Conservation (phyloP, 2,329 filamentous ascomycete species). For the Ophiognomonia clavigignenti-juglandacearum region DNA sequence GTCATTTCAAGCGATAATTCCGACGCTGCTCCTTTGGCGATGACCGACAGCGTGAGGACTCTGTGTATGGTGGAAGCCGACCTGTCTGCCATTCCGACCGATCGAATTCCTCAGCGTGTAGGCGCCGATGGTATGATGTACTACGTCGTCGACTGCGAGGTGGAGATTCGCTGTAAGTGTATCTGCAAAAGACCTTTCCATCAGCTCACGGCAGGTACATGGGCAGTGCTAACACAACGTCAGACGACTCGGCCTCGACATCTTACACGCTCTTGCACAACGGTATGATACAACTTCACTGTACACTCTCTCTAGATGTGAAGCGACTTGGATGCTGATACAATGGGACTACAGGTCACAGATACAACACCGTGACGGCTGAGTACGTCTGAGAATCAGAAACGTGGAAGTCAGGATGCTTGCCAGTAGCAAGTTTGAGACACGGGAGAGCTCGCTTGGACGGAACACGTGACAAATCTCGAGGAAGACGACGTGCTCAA, state of each 20-base stretch:
- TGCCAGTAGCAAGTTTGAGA: too few relatives aligned
- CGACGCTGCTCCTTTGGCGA: background rate
- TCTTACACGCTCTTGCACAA: background rate
- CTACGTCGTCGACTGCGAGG: conserved; percentile 19
- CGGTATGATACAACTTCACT: background rate
- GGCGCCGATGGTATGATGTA: conserved; percentile 5
- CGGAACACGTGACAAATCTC: too few relatives aligned
- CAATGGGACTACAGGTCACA: too few relatives aligned
- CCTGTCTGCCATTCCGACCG: conserved; percentile 1
- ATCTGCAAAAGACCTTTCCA: background rate
- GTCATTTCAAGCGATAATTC: background rate
- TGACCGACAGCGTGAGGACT: background rate
- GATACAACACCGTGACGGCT: background rate
- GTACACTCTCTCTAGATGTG: background rate
- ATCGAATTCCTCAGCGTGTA: background rate
- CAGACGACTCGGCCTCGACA: background rate
- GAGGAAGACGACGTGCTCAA: too few relatives aligned
- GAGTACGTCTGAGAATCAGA: background rate
- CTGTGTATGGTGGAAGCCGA: conserved; percentile 5
- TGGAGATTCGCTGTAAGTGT: background rate
- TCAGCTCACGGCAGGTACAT: too few relatives aligned
- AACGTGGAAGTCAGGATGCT: too few relatives aligned
- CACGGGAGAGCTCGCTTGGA: too few relatives aligned
- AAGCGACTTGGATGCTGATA: background rate
- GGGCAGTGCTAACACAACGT: background rate